These are phyloP conservation scores for Penicillium steckii DNA, from an alignment of 495 filamentous ascomycete species.

Conservation along the genomic window DNA sequence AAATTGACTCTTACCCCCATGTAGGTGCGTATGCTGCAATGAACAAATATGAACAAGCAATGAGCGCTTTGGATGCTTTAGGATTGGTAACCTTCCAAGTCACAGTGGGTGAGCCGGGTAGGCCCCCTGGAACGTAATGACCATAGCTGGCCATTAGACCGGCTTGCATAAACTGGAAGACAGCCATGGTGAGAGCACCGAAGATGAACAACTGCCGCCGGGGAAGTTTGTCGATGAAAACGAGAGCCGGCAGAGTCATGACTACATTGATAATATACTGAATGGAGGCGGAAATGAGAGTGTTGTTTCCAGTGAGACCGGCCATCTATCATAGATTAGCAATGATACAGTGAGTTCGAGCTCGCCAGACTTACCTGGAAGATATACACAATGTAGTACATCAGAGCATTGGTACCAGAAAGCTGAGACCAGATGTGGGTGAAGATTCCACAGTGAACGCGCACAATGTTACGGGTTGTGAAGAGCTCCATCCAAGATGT, in stretches of 20 bases:
- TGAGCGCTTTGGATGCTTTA: slow-evolving; percentile 49
- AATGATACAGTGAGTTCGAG: background rate
- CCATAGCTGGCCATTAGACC: slow-evolving; percentile 64
- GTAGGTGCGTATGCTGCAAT: slow-evolving; percentile 62
- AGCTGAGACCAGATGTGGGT: slow-evolving; percentile 79
- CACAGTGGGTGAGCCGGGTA: slow-evolving; percentile 41
- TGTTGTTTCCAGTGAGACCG: slow-evolving; percentile 35
- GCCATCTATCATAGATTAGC: slow-evolving; percentile 14
- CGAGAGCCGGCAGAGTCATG: slow-evolving; percentile 60
- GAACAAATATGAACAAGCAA: slow-evolving; percentile 65
- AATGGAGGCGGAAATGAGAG: slow-evolving; percentile 68
- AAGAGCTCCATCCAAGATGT: slow-evolving; percentile 57
- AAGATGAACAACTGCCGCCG: slow-evolving; percentile 52
- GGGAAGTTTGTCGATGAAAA: slow-evolving; percentile 55
- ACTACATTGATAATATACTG: slow-evolving; percentile 77
- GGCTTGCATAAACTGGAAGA: slow-evolving; percentile 52
- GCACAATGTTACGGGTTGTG: slow-evolving; percentile 63
- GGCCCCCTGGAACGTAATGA: slow-evolving; percentile 38
- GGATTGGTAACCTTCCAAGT: slow-evolving; percentile 58
- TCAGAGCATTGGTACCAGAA: slow-evolving; percentile 77
- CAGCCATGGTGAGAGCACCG: slow-evolving; percentile 50
- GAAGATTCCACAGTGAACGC: slow-evolving; percentile 68
- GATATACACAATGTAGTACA: slow-evolving; percentile 75
- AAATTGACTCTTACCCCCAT: slow-evolving; percentile 12
- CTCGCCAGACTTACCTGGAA: slow-evolving; percentile 46